phyloP scores from a whole-genome alignment of 2,329 filamentous ascomycete species.

The Exophiala sideris region DNA sequence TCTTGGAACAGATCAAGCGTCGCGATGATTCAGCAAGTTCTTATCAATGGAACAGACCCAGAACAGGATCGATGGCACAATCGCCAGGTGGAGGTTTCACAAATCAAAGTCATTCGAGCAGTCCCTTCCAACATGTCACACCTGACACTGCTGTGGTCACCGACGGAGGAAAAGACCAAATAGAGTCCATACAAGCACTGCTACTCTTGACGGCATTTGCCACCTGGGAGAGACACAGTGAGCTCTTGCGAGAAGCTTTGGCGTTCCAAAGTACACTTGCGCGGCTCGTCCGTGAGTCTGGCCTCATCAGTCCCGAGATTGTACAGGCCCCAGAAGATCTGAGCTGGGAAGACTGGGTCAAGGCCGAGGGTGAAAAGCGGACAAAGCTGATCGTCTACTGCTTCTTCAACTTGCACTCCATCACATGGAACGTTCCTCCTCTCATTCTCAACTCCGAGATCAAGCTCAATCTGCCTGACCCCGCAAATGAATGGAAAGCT shows the following conservation, averaged over 20 bases:
- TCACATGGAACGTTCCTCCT: conserved; percentile 61
- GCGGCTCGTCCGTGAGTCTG: conserved; percentile 54
- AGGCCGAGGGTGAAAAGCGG: conserved; percentile 51
- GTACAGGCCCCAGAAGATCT: conserved; percentile 36
- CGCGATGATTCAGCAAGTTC: conserved; percentile 46
- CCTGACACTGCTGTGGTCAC: conserved; percentile 27
- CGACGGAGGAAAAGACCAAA: conserved; percentile 44
- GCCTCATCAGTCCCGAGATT: conserved; percentile 35
- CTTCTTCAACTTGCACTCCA: conserved; percentile 59
- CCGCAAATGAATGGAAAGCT: conserved; percentile 55
- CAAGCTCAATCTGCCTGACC: conserved; percentile 53
- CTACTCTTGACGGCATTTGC: conserved; percentile 57
- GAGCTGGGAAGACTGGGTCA: conserved; percentile 53
- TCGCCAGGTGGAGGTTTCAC: conserved; percentile 41
- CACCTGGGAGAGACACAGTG: conserved; percentile 58
- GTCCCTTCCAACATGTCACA: conserved; percentile 40
- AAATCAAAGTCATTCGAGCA: conserved; percentile 41
- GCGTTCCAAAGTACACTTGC: conserved; percentile 56
- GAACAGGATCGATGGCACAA: conserved; percentile 37
- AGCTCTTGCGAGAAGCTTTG: conserved; percentile 55
- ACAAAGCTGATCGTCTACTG: conserved; percentile 57
- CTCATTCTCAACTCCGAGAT: conserved; percentile 56
- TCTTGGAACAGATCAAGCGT: conserved; percentile 50
- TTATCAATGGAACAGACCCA: conserved; percentile 42
- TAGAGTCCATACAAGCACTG: conserved; percentile 51